Base-by-base conservation (phyloP, 73 alveolate species). In the Paramecium sexaurelia region DNA sequence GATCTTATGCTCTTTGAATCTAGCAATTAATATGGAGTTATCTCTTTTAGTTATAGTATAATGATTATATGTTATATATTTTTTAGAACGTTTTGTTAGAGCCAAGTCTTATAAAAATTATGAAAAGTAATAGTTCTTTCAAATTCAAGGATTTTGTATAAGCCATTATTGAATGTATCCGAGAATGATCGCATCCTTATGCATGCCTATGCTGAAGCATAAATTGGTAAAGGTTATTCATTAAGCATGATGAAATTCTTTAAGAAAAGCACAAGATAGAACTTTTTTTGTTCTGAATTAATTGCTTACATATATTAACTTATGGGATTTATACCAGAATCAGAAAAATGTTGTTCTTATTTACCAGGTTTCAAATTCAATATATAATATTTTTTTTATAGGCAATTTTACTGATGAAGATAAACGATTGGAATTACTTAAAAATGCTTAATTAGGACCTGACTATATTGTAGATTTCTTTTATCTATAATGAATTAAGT, bases 221-320 rank as follows among this genome's bases (percentile, higher is more conserved):
- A 78, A 78, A 15, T 78, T 20, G 90, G 90, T n/a, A 78, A 78
- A 43, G 90, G 90, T 2, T 78, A 78, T 29, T 41, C 75, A 17
- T 33, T 78, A 11, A 41, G 75, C 35, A 78, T 78, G 90, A 78
- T 78, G 90, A 78, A 78, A 43, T 78, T 78, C 29, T 78, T 78
- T 33, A 45, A 39, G 55, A 41, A 78, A 78, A 41, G 75, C n/a
- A 78, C 10, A 24, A 78, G 90, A 43, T 26, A 78, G 22, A 78
- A 78, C n/a, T 78, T 78, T 61, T 78, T 78, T 78, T 78, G 90
- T 26, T 78, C 90, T 78, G 90, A 78, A 78, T 40, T 78, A 13
- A 78, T 78, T 41, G 90, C 90, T 17, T 78, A 78, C 17, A 41
- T 78, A 3, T 78, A 78, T 43, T 8, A 78, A 40, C 55, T 37